Conservation (phyloP, 108 stramenopile species). For the Cyclotella sp. region DNA sequence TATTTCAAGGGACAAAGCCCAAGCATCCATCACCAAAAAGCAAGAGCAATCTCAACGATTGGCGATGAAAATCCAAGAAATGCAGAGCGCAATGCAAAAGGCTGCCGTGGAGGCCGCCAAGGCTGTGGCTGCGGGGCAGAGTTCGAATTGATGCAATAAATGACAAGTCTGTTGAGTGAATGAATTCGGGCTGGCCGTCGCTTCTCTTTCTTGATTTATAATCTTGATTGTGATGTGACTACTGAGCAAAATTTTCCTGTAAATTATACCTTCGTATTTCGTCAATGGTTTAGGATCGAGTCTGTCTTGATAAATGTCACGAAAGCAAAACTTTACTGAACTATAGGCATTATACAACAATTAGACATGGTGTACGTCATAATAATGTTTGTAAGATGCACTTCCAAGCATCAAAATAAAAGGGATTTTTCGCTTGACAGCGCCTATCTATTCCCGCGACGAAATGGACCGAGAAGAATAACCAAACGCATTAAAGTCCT, state of each 20-base stretch:
- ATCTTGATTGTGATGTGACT: too few species aligned
- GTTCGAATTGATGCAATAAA: too few species aligned
- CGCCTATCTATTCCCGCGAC: not conserved
- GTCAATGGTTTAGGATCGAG: too few species aligned
- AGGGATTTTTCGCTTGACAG: not conserved
- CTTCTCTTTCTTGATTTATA: not conserved
- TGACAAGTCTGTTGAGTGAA: too few species aligned
- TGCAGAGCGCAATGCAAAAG: slow-evolving; percentile 84
- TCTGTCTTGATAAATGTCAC: too few species aligned
- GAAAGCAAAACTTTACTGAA: too few species aligned
- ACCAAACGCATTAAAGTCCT: slow-evolving; percentile 63
- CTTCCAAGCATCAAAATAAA: too few species aligned
- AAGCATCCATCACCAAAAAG: slow-evolving; percentile 58
- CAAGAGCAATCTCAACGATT: slow-evolving; percentile 65
- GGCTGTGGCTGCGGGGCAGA: slow-evolving; percentile 65
- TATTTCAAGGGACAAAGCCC: slow-evolving; percentile 52
- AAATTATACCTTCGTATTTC: too few species aligned
- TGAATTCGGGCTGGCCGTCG: not conserved
- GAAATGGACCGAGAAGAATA: slow-evolving; percentile 28
- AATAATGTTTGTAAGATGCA: too few species aligned
- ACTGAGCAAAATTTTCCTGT: too few species aligned
- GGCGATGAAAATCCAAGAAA: slow-evolving; percentile 76
- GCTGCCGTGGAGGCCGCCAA: slow-evolving; percentile 85
- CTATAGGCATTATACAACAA: too few species aligned
- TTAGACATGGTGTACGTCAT: too few species aligned